These are phyloP conservation scores for Euphorbia corollata DNA, from an alignment of 441 rosid species.

Conservation along the genomic window DNA sequence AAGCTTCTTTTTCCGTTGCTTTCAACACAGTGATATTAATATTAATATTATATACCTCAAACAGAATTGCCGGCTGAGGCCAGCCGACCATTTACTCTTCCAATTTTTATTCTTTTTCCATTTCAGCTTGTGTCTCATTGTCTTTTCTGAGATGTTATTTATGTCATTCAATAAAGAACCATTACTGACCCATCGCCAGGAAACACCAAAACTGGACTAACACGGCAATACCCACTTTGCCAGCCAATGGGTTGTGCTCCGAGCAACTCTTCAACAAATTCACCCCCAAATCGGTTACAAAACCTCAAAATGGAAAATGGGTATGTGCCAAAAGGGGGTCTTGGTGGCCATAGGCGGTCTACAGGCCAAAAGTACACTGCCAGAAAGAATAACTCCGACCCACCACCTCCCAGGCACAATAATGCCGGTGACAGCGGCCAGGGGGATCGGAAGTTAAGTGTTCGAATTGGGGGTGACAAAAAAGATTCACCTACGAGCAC, in stretches of 20 bases:
- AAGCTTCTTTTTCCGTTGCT: not conserved
- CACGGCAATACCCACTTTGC: not conserved
- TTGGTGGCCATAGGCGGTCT: slow-evolving; percentile 28
- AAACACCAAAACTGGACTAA: not conserved
- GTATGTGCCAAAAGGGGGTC: slow-evolving; percentile 22
- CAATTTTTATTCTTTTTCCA: not conserved
- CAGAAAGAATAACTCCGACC: slow-evolving; percentile 17
- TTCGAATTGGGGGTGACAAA: slow-evolving; percentile 7
- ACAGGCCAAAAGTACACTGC: slow-evolving; percentile 32
- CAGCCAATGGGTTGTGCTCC: slow-evolving; percentile 39
- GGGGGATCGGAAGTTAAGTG: slow-evolving; percentile 14
- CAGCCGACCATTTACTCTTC: slow-evolving; percentile 13
- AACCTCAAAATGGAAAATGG: slow-evolving; percentile 39
- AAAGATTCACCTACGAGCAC: not conserved
- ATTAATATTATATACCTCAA: not conserved
- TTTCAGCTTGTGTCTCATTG: not conserved
- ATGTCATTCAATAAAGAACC: slow-evolving; percentile 2
- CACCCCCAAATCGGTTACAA: slow-evolving; percentile 29
- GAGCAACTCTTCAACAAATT: slow-evolving; percentile 29
- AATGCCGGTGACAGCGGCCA: slow-evolving; percentile 15
- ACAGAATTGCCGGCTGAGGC: slow-evolving; percentile 17
- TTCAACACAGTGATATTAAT: not conserved
- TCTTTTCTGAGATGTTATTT: not conserved
- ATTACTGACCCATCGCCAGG: not conserved
- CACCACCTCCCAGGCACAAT: slow-evolving; percentile 4